phyloP scores from a whole-genome alignment of 2,329 filamentous ascomycete genomes.

The Fusarium nodosum region DNA sequence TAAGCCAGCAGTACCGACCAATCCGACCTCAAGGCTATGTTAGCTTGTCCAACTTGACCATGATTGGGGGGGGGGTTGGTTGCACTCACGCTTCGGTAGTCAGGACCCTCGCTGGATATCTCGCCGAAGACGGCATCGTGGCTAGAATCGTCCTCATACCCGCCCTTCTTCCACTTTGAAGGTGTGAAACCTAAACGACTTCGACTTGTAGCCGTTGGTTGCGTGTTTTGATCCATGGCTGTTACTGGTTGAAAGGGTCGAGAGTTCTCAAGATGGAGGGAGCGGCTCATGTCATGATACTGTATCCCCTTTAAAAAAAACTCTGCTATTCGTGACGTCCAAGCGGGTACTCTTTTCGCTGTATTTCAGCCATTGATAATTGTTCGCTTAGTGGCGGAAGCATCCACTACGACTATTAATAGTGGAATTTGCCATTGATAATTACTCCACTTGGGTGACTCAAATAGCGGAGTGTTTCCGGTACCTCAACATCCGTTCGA shows the following conservation, averaged over 20 bases:
- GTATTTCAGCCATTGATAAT: neutral
- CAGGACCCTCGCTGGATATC: constrained; percentile 49
- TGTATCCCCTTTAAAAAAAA: neutral
- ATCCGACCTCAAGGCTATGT: constrained; percentile 53
- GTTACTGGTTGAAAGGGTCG: neutral
- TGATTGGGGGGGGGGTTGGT: neutral
- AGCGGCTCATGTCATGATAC: neutral
- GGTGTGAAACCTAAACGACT: neutral
- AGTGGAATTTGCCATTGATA: neutral
- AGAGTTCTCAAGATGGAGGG: neutral
- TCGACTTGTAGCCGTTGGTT: neutral
- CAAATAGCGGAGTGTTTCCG: neutral
- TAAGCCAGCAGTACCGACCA: constrained; percentile 59
- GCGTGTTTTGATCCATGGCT: neutral
- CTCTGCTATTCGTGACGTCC: neutral
- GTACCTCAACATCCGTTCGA: neutral
- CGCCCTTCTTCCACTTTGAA: constrained; percentile 1
- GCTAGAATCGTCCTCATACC: neutral
- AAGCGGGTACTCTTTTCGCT: neutral
- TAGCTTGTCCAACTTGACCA: neutral
- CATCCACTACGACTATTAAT: neutral
- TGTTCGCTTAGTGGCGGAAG: neutral
- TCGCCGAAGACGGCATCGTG: constrained; percentile 52
- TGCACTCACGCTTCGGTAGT: constrained; percentile 49
- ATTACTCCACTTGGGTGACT: neutral